phyloP scores from a whole-genome alignment of 108 stramenopile species.

The Cyclotella kingstonii region DNA sequence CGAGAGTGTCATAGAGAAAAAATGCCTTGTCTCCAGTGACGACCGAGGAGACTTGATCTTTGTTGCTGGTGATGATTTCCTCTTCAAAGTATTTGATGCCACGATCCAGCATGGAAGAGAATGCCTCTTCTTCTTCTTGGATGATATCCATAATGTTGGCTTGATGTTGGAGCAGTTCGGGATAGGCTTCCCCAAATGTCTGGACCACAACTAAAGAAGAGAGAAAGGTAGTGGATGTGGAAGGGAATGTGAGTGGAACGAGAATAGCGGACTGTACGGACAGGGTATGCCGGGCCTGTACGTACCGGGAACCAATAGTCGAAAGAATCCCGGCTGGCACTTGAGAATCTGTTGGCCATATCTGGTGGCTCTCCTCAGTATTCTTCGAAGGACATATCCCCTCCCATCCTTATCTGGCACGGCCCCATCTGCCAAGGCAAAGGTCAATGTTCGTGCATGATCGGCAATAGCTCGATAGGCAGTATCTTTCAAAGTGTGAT shows the following conservation, averaged over 20 bases:
- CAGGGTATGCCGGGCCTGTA: background rate
- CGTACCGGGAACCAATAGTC: constrained; percentile 77
- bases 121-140: constrained; percentile 89
- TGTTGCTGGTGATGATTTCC: constrained; percentile 52
- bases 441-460: constrained; percentile 92
- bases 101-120: constrained; percentile 90
- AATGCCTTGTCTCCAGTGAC: constrained; percentile 92
- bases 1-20: constrained; percentile 94
- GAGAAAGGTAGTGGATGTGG: background rate
- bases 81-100: constrained; percentile 92
- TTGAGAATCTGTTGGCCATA: constrained; percentile 96
- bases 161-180: constrained; percentile 84
- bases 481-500: constrained; percentile 85
- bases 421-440: constrained; percentile 97
- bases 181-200: constrained; percentile 91
- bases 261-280: background rate
- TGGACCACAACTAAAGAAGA: constrained; percentile 76
- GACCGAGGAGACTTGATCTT: too few species aligned
- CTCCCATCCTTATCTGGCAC: constrained; percentile 95
- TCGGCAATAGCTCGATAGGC: constrained; percentile 98
- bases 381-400: constrained; percentile 94
- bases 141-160: constrained; percentile 84
- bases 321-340: constrained; percentile 91
- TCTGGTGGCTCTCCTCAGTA: constrained; percentile 94
- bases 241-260: background rate